These are phyloP conservation scores for Phytophthora pini DNA, from an alignment of 352 stramenopile genomes.

Conservation along the genomic window DNA sequence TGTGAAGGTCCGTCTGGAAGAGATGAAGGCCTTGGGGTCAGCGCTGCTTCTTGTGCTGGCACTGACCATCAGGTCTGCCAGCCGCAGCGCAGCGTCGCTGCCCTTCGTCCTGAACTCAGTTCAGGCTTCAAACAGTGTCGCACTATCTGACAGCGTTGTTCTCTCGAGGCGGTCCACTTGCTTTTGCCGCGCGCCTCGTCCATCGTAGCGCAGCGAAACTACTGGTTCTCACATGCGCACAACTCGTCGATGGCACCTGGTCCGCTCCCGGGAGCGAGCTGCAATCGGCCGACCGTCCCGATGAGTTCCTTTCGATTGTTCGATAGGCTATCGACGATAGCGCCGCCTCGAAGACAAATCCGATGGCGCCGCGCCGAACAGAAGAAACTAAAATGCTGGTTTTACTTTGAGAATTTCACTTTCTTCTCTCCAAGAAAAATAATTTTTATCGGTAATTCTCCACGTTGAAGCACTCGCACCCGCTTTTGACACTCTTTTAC, in stretches of 20 bases:
- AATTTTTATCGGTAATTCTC: no score
- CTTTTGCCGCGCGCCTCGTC: constrained; percentile 16
- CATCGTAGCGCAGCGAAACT: constrained; percentile 19
- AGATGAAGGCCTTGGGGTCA: constrained; percentile 1
- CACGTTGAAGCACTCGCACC: constrained; percentile 24
- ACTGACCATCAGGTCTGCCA: background rate
- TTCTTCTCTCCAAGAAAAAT: no score
- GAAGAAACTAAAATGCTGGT: no score
- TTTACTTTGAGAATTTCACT: no score
- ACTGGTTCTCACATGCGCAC: constrained; percentile 16
- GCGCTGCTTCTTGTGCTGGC: background rate
- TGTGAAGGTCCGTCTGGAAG: constrained; percentile 6
- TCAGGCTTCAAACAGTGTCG: no score
- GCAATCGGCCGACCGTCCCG: constrained; percentile 17
- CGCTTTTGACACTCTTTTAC: constrained; percentile 7
- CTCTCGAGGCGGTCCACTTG: constrained; percentile 17
- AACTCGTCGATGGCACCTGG: constrained; percentile 25
- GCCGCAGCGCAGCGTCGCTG: no score
- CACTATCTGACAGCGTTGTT: constrained; percentile 6
- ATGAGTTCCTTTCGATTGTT: constrained; percentile 1
- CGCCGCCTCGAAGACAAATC: constrained; percentile 9
- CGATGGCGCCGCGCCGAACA: background rate
- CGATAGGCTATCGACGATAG: background rate
- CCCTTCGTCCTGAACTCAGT: no score
- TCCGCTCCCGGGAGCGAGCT: background rate